Evolutionary conservation across 2,329 filamentous ascomycete species (phyloP).

Genomic region (Pyrenochaeta sp.): DNA sequence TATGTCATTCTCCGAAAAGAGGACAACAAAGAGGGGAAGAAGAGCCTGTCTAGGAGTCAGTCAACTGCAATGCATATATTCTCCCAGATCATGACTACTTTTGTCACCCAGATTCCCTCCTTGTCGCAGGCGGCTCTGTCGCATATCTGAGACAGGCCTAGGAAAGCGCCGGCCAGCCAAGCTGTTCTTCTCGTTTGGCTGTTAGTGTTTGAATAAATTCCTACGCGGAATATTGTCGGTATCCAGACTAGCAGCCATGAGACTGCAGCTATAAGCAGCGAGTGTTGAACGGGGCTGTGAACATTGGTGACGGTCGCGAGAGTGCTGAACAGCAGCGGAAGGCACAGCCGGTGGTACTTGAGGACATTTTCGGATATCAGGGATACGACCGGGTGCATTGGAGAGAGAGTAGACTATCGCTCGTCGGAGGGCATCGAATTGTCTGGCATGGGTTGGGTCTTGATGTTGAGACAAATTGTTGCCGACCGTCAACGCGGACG

Average conservation of each 20-base stretch:
- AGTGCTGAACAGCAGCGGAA: slow-evolving; percentile 46
- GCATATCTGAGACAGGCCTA: slow-evolving; percentile 54
- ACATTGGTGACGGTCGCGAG: slow-evolving; percentile 45
- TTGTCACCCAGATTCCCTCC: slow-evolving; percentile 55
- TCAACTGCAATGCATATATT: neutral
- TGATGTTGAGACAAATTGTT: neutral
- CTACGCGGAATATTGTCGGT: slow-evolving; percentile 42
- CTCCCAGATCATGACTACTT: slow-evolving; percentile 43
- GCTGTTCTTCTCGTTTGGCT: slow-evolving; percentile 33
- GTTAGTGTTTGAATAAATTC: slow-evolving; percentile 39
- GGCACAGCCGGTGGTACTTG: slow-evolving; percentile 41
- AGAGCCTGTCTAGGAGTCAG: slow-evolving; percentile 38
- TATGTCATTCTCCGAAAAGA: slow-evolving; percentile 40
- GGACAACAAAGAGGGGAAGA: slow-evolving; percentile 42
- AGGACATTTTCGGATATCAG: slow-evolving; percentile 42
- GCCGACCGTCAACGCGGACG: neutral
- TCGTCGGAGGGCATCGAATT: slow-evolving; percentile 44
- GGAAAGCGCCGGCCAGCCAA: slow-evolving; percentile 54
- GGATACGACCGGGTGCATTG: slow-evolving; percentile 49
- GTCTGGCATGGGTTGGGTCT: slow-evolving; percentile 20
- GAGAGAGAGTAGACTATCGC: slow-evolving; percentile 38
- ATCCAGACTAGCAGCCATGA: slow-evolving; percentile 55
- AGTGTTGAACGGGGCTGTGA: slow-evolving; percentile 49
- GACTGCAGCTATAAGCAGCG: slow-evolving; percentile 53
- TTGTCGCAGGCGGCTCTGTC: slow-evolving; percentile 55